phyloP scores from a whole-genome alignment of 2,329 filamentous ascomycete species.

The Aureobasidium sp. region DNA sequence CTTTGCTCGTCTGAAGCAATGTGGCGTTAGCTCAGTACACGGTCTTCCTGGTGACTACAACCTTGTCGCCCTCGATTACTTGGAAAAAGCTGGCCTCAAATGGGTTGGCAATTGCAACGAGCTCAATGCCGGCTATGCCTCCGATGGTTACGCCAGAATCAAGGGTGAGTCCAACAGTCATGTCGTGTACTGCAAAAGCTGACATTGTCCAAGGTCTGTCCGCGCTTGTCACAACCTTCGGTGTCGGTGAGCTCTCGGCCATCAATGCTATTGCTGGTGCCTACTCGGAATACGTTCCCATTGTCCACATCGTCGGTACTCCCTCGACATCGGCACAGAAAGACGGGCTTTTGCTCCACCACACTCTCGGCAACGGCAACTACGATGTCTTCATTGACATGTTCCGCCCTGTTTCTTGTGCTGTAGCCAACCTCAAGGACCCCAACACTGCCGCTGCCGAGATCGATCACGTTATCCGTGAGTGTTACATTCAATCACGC shows the following conservation, averaged over 20 bases:
- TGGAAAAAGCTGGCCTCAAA: constrained; percentile 39
- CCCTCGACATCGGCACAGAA: constrained; percentile 36
- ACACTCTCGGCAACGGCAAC: constrained; percentile 33
- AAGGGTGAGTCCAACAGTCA: constrained; percentile 28
- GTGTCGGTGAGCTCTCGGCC: constrained; percentile 43
- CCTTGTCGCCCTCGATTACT: constrained; percentile 30
- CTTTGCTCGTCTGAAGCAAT: constrained; percentile 36
- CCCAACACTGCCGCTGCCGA: constrained; percentile 63
- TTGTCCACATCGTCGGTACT: constrained; percentile 43
- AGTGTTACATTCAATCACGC: constrained; percentile 66
- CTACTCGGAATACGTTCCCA: constrained; percentile 41
- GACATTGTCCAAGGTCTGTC: constrained; percentile 24
- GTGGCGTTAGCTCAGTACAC: constrained; percentile 39
- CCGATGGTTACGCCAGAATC: constrained; percentile 43
- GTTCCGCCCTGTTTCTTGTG: constrained; percentile 63
- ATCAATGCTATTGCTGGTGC: constrained; percentile 43
- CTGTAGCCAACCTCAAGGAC: constrained; percentile 63
- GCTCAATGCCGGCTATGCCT: constrained; percentile 47
- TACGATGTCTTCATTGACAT: constrained; percentile 48
- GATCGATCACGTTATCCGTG: constrained; percentile 69
- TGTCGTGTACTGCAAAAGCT: neutral
- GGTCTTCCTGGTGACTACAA: constrained; percentile 41
- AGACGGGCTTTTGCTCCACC: constrained; percentile 39
- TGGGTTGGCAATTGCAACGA: constrained; percentile 60
- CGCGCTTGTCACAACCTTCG: constrained; percentile 43